phyloP scores from a whole-genome alignment of 2,329 filamentous ascomycete species.

The Xylaria sp. region DNA sequence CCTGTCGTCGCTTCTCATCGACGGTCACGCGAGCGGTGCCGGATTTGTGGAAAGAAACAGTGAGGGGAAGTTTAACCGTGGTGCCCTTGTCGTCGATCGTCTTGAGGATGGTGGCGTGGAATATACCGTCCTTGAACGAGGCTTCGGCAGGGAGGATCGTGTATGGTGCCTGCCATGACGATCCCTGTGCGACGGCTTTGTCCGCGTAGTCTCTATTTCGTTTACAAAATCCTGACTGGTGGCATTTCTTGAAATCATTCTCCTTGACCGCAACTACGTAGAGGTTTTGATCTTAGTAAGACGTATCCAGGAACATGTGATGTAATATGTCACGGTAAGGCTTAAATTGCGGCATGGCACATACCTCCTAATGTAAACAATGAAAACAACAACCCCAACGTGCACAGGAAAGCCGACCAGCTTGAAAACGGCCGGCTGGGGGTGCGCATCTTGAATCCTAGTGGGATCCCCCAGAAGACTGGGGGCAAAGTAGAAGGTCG shows the following conservation, averaged over 20 bases:
- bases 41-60: constrained; percentile 88
- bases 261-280: constrained; percentile 84
- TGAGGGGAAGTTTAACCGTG: constrained; percentile 82
- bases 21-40: constrained; percentile 88
- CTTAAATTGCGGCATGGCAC: constrained; percentile 42
- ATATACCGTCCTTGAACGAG: constrained; percentile 80
- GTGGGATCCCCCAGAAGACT: constrained; percentile 44
- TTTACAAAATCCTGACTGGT: constrained; percentile 96
- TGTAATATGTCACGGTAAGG: neutral
- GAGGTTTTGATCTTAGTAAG: constrained; percentile 27
- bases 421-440: constrained; percentile 62
- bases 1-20: constrained; percentile 90
- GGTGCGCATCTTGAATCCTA: constrained; percentile 61
- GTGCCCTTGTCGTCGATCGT: constrained; percentile 73
- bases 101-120: constrained; percentile 86
- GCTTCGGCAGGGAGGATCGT: constrained; percentile 76
- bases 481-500: constrained; percentile 32
- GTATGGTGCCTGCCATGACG: constrained; percentile 84
- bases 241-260: constrained; percentile 96
- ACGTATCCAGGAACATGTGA: neutral
- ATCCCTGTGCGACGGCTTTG: constrained; percentile 70
- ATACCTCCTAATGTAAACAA: constrained; percentile 74
- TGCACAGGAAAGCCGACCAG: constrained; percentile 73
- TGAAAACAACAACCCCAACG: constrained; percentile 68
- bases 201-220: constrained; percentile 93